Conservation (phyloP, 495 filamentous ascomycete genomes). For the Neurospora sp. region DNA sequence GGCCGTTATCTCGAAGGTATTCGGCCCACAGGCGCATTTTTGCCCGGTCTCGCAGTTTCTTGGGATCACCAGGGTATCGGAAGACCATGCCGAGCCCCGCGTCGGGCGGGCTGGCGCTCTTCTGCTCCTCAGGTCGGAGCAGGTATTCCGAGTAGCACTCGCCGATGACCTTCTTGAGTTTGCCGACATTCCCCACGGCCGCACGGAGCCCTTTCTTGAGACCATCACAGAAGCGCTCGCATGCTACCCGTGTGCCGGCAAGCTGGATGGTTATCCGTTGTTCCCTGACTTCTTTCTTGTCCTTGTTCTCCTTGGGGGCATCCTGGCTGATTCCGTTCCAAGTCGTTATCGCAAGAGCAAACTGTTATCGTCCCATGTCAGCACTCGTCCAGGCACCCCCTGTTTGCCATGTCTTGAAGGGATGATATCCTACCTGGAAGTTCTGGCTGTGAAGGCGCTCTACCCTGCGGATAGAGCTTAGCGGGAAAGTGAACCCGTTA, state of each 20-base stretch:
- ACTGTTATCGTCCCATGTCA: conserved; percentile 33
- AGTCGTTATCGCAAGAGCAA: conserved; percentile 86
- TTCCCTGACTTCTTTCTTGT: conserved; percentile 43
- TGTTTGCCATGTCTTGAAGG: not conserved
- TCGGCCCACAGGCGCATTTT: conserved; percentile 98
- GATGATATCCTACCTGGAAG: conserved; percentile 42
- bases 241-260: conserved; percentile 74
- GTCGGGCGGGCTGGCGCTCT: conserved; percentile 62
- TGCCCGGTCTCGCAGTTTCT: conserved; percentile 85
- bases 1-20: conserved; percentile 91
- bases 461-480: conserved; percentile 82
- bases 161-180: conserved; percentile 61
- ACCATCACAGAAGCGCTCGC: conserved; percentile 92
- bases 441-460: conserved; percentile 85
- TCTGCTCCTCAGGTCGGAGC: conserved; percentile 48
- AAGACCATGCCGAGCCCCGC: conserved; percentile 89
- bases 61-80: conserved; percentile 91
- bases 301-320: conserved; percentile 34
- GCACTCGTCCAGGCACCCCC: not conserved
- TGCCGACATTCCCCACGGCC: conserved; percentile 76
- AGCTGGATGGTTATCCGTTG: conserved; percentile 86
- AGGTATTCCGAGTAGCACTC: conserved; percentile 94
- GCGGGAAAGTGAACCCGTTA: conserved; percentile 92
- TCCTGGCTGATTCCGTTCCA: conserved; percentile 72
- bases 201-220: conserved; percentile 80